Evolutionary conservation across 1,284 basidiomycete species (phyloP), one percentile per base, ranked within the genome.

Genomic region (Microbotryum scabiosae): DNA sequence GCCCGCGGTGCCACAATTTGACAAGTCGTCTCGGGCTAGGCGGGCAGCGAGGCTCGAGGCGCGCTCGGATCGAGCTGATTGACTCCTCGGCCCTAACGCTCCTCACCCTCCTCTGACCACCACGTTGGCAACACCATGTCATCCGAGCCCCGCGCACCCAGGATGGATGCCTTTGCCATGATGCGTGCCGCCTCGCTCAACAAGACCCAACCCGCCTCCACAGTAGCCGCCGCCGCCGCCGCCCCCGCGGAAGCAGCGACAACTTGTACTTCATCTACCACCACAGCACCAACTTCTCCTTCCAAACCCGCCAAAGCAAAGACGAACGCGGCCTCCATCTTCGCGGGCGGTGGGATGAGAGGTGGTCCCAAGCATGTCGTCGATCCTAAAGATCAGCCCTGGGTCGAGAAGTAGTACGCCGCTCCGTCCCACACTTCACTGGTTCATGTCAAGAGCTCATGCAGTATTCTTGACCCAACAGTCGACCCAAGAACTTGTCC

Each of bases 401-500:
- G 93, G 93, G 91, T 97, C 0, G 93, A 97, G 78, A 97, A 97
- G 83, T 97, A 97, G 90, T 91, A 56, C 56, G 79, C 75, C 18
- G 32, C 45, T 44, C 5, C 54, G 49, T 45, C 26, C 6, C 12
- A 18, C 9, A 18, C 18, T 12, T 21, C 30, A 9, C 7, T 30
- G 30, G 2, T 10, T 7, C 2, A 30, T 30, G 1, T 7, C 30
- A 30, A 30, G 30, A 30, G 30, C 30, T 30, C 30, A 30, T 30
- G 10, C 30, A 7, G 6, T 30, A 9, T 30, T 9, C 30, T 30
- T 9, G 8, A 30, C 30, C 30, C 8, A 30, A 50, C 73, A 94
- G 92, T 75, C 89, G 96, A 60, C 94, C 96, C 56, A 91, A 92
- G 77, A 97, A 93, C 25, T 97, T 98, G 70, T 90, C 97, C 70